A percentile compares a stretch with the other conserved stretches of the same genome.
Evolutionary conservation across 306 rosid species (phyloP).

Genomic region (Medicago arabica): DNA sequence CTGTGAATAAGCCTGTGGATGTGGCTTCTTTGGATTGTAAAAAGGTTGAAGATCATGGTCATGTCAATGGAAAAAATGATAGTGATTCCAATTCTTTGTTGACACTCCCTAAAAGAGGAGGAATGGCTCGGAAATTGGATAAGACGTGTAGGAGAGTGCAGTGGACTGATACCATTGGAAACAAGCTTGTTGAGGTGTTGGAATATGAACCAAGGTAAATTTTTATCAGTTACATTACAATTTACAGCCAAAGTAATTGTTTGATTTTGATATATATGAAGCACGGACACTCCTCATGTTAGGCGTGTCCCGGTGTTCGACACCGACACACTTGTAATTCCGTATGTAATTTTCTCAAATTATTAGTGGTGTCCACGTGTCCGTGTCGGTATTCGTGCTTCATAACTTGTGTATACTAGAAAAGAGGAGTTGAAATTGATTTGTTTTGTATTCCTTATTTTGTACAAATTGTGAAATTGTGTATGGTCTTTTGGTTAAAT

Average conservation of each 20-base stretch:
- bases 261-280: not conserved
- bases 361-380: no score
- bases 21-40: constrained; percentile 50
- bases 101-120: constrained; percentile 62
- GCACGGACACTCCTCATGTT: not conserved
- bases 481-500: not conserved
- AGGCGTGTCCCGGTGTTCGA: no score
- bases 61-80: constrained; percentile 57
- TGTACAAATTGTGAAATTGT: not conserved
- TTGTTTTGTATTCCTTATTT: not conserved
- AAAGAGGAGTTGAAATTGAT: no score
- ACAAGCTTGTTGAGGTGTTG: constrained; percentile 78
- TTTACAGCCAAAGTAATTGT: not conserved
- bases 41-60: constrained; percentile 49
- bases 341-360: no score
- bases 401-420: no score
- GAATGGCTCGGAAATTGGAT: constrained; percentile 64
- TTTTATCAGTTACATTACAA: constrained; percentile 10
- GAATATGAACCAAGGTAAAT: constrained; percentile 80
- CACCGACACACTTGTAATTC: no score
- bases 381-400: no score
- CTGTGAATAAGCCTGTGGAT: constrained; percentile 47
- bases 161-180: constrained; percentile 89
- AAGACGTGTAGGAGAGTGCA: constrained; percentile 73
- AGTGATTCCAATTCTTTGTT: constrained; percentile 72